Evolutionary conservation across 306 rosid species (phyloP).

Genomic region (Begonia fuchsioides): DNA sequence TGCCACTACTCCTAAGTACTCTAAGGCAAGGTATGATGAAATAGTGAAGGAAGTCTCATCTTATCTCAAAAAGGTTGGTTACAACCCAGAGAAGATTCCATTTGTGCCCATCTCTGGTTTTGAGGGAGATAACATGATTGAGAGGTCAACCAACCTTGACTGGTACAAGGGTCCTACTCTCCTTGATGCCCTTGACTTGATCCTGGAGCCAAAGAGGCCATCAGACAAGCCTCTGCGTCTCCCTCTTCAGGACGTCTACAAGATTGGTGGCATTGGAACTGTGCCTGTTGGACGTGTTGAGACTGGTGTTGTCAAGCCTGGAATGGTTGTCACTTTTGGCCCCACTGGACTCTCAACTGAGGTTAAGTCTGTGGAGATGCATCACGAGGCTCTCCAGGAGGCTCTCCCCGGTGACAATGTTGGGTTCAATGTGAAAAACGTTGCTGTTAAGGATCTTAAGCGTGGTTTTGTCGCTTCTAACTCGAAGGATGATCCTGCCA

Average conservation of each 20-base stretch:
- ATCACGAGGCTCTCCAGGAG: slow-evolving; percentile 5
- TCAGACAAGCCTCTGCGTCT: slow-evolving; percentile 23
- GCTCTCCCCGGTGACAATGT: slow-evolving; percentile 1
- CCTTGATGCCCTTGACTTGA: slow-evolving; percentile 18
- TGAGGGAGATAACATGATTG: slow-evolving; percentile 26
- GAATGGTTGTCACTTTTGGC: slow-evolving; percentile 20
- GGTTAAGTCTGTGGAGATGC: slow-evolving; percentile 33
- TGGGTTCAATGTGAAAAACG: slow-evolving; percentile 30
- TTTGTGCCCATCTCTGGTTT: slow-evolving; percentile 26
- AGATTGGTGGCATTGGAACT: slow-evolving; percentile 30
- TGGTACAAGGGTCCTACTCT: slow-evolving; percentile 27
- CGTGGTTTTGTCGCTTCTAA: slow-evolving; percentile 30
- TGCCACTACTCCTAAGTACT: slow-evolving; percentile 25
- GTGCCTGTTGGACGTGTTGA: slow-evolving; percentile 22
- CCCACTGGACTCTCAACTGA: slow-evolving; percentile 22
- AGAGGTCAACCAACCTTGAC: slow-evolving; percentile 17
- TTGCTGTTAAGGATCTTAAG: slow-evolving; percentile 29
- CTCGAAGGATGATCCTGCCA: slow-evolving; percentile 22
- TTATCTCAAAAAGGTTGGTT: slow-evolving; percentile 20
- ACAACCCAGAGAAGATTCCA: slow-evolving; percentile 23
- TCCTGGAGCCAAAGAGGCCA: slow-evolving; percentile 22
- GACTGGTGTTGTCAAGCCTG: slow-evolving; percentile 20
- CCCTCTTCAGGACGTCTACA: slow-evolving; percentile 20
- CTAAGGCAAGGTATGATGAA: slow-evolving; percentile 24
- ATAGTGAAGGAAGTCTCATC: slow-evolving; percentile 20